These are phyloP conservation scores for Eustoma russellianum DNA, from an alignment of 257 asterid genomes.

Conservation along the genomic window DNA sequence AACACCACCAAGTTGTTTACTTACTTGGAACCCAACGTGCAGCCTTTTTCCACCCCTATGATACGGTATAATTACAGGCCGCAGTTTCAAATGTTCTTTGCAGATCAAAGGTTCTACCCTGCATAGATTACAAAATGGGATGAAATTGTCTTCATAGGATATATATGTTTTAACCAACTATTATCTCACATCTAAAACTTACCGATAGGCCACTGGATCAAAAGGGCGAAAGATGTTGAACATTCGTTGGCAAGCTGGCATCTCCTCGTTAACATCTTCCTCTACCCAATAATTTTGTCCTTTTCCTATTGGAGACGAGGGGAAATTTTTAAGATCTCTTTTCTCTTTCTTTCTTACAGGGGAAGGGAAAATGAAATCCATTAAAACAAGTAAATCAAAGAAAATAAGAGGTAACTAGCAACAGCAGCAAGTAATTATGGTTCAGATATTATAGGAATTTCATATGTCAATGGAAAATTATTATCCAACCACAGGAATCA, in stretches of 20 bases:
- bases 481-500: too few species aligned
- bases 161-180: neutral
- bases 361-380: too few species aligned
- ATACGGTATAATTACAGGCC: conserved; percentile 84
- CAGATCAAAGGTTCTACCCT: conserved; percentile 91
- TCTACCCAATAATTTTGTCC: conserved; percentile 83
- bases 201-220: conserved; percentile 98
- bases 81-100: conserved; percentile 56
- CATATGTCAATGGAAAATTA: too few species aligned
- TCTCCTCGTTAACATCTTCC: conserved; percentile 70
- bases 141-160: conserved; percentile 1
- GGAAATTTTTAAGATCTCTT: too few species aligned
- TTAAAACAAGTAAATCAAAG: too few species aligned
- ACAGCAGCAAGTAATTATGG: too few species aligned
- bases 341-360: too few species aligned
- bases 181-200: conserved; percentile 3
- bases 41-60: conserved; percentile 97
- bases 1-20: conserved; percentile 4
- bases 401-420: too few species aligned
- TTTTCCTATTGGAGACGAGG: conserved; percentile 43
- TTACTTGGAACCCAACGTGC: conserved; percentile 78
- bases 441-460: too few species aligned
- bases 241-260: conserved; percentile 91
- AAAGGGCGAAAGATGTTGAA: conserved; percentile 92
- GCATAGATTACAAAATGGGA: conserved; percentile 13